Evolutionary conservation across 2,329 filamentous ascomycete species (phyloP).

Genomic region (Diaporthe vaccinii): DNA sequence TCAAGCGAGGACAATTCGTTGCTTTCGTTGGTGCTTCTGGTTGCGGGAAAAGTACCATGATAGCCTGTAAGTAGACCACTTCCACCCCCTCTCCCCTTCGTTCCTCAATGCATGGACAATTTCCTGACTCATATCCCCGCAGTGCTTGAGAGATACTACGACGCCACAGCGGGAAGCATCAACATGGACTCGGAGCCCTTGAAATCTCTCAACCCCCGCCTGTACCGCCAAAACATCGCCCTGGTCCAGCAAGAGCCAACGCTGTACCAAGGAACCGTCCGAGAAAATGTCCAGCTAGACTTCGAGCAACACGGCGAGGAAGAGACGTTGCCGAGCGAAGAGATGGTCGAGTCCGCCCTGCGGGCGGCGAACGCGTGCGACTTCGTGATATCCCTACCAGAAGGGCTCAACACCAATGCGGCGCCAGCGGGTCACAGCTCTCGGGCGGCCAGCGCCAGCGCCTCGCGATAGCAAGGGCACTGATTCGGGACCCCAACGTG

Average conservation of each 20-base stretch:
- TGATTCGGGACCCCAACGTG: constrained; percentile 27
- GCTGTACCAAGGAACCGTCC: constrained; percentile 64
- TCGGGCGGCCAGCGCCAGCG: constrained; percentile 40
- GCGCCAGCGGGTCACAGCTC: constrained; percentile 24
- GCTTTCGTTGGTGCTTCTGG: constrained; percentile 50
- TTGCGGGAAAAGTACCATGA: constrained; percentile 54
- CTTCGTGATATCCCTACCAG: constrained; percentile 37
- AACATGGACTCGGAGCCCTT: constrained; percentile 69
- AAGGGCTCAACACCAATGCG: constrained; percentile 36
- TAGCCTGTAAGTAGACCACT: background rate
- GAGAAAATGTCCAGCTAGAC: constrained; percentile 51
- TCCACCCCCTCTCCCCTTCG: too few relatives aligned
- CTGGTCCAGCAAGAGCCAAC: constrained; percentile 70
- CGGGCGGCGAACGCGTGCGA: constrained; percentile 50
- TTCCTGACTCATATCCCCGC: constrained; percentile 51
- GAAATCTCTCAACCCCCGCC: constrained; percentile 62
- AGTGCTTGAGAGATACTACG: constrained; percentile 57
- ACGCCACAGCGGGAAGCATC: constrained; percentile 65
- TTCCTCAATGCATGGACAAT: fast-evolving
- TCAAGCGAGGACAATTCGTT: constrained; percentile 45
- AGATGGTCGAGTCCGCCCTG: constrained; percentile 47
- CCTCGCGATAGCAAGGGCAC: constrained; percentile 35
- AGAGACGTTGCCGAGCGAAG: constrained; percentile 37
- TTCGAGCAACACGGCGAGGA: constrained; percentile 41
- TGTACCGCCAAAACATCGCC: constrained; percentile 64